Evolutionary conservation across 176 grass and related monocot genomes (phyloP).

Genomic region (Musa acuminata): DNA sequence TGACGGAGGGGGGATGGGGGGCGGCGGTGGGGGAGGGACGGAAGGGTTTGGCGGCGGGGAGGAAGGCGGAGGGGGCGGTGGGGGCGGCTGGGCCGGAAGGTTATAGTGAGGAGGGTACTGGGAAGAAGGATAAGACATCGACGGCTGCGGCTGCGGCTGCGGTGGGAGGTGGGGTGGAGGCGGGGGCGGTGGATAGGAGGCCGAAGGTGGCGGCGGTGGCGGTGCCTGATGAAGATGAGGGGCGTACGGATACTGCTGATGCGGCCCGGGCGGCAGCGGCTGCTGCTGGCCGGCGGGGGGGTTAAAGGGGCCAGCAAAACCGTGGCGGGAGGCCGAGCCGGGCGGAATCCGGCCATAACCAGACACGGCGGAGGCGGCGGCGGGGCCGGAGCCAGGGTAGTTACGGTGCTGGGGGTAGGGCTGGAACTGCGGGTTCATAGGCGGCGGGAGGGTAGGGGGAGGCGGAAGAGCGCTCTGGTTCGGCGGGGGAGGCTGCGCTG

Average conservation of each 20-base stretch:
- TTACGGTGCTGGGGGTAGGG: not conserved
- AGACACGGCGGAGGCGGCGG: not conserved
- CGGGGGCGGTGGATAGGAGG: conserved; percentile 9
- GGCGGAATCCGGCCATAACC: not conserved
- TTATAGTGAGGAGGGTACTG: conserved; percentile 19
- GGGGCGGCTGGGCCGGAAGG: not conserved
- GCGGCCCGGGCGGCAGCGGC: not conserved
- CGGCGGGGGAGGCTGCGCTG: not conserved
- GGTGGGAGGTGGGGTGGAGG: not conserved
- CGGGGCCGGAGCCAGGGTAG: not conserved
- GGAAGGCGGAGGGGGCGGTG: not conserved
- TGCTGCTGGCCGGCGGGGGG: not conserved
- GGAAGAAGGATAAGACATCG: conserved; percentile 10
- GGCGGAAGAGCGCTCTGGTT: not conserved
- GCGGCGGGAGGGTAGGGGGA: not conserved
- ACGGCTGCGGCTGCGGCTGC: conserved; percentile 6
- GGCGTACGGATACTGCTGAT: conserved; percentile 5
- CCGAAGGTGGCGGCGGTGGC: not conserved
- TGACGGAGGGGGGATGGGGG: conserved; percentile 3
- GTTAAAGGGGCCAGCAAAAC: not conserved
- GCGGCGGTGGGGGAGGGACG: not conserved
- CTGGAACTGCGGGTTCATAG: not conserved
- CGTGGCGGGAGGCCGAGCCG: not conserved
- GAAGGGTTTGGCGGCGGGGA: not conserved
- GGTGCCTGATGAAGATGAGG: not conserved